Percentiles rank a stretch among this genome's conserved stretches.
Evolutionary conservation across 1,284 basidiomycete species (phyloP).

Genomic region (Malassezia obtusa): DNA sequence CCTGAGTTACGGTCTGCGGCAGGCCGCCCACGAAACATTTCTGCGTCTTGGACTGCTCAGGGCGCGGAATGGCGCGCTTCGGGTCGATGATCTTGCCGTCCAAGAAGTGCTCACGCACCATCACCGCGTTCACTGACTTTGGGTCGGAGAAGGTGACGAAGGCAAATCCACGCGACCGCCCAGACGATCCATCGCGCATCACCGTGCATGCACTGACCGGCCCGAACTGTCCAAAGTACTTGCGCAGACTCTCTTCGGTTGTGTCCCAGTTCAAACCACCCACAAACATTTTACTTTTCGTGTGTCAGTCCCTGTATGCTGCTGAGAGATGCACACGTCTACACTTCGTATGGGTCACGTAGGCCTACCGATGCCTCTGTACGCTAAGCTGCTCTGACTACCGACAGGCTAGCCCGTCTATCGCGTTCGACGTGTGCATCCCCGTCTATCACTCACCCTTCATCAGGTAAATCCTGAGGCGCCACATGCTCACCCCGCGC

Average conservation of each 20-base stretch:
- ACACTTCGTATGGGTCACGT: background rate
- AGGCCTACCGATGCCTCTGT: background rate
- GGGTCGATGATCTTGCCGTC: conserved; percentile 98
- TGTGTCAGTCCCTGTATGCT: conserved; percentile 6
- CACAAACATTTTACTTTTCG: conserved; percentile 84
- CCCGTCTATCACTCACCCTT: conserved; percentile 15
- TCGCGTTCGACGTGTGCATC: conserved; percentile 4
- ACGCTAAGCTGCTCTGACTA: conserved; percentile 3
- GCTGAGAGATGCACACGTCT: background rate
- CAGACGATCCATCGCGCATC: conserved; percentile 78
- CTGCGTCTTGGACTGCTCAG: conserved; percentile 31
- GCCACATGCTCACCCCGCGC: conserved; percentile 18
- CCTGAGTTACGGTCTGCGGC: conserved; percentile 78
- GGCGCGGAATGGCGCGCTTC: conserved; percentile 88
- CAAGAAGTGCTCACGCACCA: conserved; percentile 72
- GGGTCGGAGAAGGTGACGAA: conserved; percentile 84
- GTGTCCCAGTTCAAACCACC: conserved; percentile 95
- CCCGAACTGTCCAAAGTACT: conserved; percentile 81
- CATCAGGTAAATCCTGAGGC: conserved; percentile 18
- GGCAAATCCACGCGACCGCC: conserved; percentile 82
- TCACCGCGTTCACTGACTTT: conserved; percentile 75
- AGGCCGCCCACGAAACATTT: conserved; percentile 87
- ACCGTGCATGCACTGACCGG: conserved; percentile 84
- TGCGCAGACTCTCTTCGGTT: conserved; percentile 77
- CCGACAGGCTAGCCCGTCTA: conserved; percentile 9